Base-by-base conservation (phyloP, 805 yeast genomes). In the Wickerhamiella dianesei region DNA sequence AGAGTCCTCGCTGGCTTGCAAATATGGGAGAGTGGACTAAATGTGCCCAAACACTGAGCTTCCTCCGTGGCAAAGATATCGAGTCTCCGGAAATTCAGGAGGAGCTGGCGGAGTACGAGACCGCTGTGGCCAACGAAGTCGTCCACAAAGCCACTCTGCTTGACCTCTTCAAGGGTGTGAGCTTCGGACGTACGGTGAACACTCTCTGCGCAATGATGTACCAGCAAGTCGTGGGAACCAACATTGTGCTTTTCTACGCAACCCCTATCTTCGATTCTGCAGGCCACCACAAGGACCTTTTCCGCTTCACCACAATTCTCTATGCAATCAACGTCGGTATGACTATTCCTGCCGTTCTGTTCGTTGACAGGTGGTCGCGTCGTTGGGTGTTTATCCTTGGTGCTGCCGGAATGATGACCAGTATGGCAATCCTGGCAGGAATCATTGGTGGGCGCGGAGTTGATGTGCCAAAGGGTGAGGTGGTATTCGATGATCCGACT, bases 171-270 rank as follows among this genome's bases (percentile, higher is more conserved):
- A 45, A 35, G 25, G 45, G 47, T 44, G 25, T 18, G 32, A 51
- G 53, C 48, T 14, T 43, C 40, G 48, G 51, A 45, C 65, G 82
- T 57, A 69, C 81, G 64, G 47, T 75, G 20, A 77, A 89, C 14
- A 94, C 94, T 46, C 71, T 77, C 48, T 63, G 71, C 3, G 55
- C 82, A 21, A 94, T 85, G 64, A 80, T 84, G 18, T 69, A 85
- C 59, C 96, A 89, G 65, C 96, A 88, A 66, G 77, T 85, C 58
- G 77, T 94, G 5, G 96, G 96, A 47, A 79, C 86, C 51, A 87
- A 87, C 67, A 86, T 86, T 59, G 82, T 86, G 50, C 84, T 88
- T 61, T 88, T 87, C 67, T 88, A 80, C 62, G 94, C 95, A 40
- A 86, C 89, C 20, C 73, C 79, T 53, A 84, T 87, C 64, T 47